Base-by-base conservation (phyloP, 352 stramenopile species). In the Globisporangium irregulare region DNA sequence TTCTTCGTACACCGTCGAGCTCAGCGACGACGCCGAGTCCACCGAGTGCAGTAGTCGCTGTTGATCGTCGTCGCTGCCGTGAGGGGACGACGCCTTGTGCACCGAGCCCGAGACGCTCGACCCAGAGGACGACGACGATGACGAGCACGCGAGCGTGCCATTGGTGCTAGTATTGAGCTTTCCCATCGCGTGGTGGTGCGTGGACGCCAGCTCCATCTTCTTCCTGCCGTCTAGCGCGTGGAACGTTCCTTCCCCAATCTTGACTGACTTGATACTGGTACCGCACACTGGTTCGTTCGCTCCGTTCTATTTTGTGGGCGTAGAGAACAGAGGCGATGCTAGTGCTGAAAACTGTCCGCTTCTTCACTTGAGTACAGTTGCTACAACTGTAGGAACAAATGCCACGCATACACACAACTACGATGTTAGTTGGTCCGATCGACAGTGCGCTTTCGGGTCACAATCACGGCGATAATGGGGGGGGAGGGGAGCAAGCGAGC, bases 1-100 rank as follows among this genome's bases (percentile, higher is more conserved):
- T 32, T 75, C 69, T 24, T 75, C 69, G 48, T 70, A 75, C 18
- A 75, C 69, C 4, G 69, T 75, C 54, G 69, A 75, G 36, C 41
- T 72, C 24, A 72, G 54, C 15, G 69, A 75, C 60, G 69, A 75
- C 41, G 53, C 50, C 24, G 69, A 75, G 34, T 75, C 69, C 38
- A 72, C 69, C 12, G 67, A 69, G 22, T 36, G 67, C 48, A 73
- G 43, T 48, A 73, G 41, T 3, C 22, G 56, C 67, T 59, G 54
- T 9, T 38, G 61, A 25, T 69, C 67, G 55, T 73, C 62, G 53
- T 73, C 62, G 53, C 34, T 67, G 27, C 18, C 25, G 18, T 57
- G 66, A 18, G 66, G 51, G 29, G 66, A 58, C 60, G 62, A 61
- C 62, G 62, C 53, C 53, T 58, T 59, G 56, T 61, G 56, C 29